Evolutionary conservation across 306 rosid species (phyloP), one percentile per base, ranked within the genome.

Genomic region (Inga laurina): DNA sequence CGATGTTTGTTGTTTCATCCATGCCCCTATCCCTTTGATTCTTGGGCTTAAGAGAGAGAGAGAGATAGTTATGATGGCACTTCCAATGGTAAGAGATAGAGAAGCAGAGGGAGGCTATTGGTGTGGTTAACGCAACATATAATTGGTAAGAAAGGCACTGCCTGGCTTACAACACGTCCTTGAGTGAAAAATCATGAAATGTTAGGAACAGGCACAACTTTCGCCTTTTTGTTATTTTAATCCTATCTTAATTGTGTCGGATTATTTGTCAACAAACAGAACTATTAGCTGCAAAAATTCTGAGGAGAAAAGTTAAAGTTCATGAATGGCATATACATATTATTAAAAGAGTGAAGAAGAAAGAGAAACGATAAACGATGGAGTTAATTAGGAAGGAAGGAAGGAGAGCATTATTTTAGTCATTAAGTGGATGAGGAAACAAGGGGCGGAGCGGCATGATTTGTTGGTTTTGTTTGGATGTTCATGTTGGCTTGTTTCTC

Each of bases 81-180:
- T 27, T 62, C 68, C 30, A 10, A 37, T 39, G 24, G 51, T n/a
- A 19, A 45, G 48, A 56, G 34, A 45, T 30, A 30, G 51, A 49
- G 51, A 72, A 43, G 37, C 5, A 16, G 75, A 71, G 62, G 82
- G 82, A 85, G 62, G 66, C 74, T 13, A 76, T 81, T 35, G 43
- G 74, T 39, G 80, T 39, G 8, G 85, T 66, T 79, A 70, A 76
- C 18, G 34, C 76, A 76, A 14, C 72, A 5, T 3, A 24, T 82
- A 84, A 46, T 86, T 39, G 92, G 89, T 84, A 41, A 78, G 89
- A 88, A 83, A 86, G 84, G 81, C 84, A 81, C 76, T 41, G 67
- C 65, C 75, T 74, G 75, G 85, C 88, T 74, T 37, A 67, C 74
- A 16, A 52, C 68, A 76, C 82, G 46, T 57, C 80, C 87, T 74